A percentile compares a stretch with the other conserved stretches of the same genome.
These are phyloP conservation scores for Pisolithus sp. DNA, from an alignment of 768 basidiomycete genomes.

Conservation along the genomic window DNA sequence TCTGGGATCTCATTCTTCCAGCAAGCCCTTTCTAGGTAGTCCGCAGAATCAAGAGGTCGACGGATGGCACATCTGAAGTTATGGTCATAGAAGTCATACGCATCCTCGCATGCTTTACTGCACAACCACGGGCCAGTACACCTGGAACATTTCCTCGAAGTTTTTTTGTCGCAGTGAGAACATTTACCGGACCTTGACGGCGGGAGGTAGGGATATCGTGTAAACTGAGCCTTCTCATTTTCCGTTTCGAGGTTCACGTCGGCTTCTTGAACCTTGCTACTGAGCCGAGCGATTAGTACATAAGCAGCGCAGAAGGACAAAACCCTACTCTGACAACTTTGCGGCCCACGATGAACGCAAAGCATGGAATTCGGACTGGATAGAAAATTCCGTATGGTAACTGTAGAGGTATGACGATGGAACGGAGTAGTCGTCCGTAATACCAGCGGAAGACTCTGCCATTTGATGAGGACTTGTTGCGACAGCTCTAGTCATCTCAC, in stretches of 20 bases:
- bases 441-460: not conserved
- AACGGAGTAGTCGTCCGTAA: not conserved
- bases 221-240: not conserved
- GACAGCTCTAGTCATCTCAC: not conserved
- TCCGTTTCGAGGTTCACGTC: not conserved
- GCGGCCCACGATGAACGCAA: not conserved
- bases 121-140: not conserved
- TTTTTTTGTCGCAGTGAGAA: not conserved
- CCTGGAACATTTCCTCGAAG: not conserved
- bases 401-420: not conserved
- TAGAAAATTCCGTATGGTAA: not conserved
- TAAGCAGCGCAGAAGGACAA: no score
- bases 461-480: no score
- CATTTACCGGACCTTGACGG: not conserved
- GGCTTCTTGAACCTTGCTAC: no score
- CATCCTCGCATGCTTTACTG: not conserved
- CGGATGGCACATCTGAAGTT: not conserved
- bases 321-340: not conserved
- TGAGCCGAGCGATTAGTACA: no score
- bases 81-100: not conserved
- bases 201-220: not conserved
- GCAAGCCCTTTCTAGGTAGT: not conserved
- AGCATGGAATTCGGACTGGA: not conserved
- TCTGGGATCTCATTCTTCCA: constrained; percentile 15
- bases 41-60: not conserved